phyloP scores from a whole-genome alignment of 140 eudicot species.

The Senecio squalidus region DNA sequence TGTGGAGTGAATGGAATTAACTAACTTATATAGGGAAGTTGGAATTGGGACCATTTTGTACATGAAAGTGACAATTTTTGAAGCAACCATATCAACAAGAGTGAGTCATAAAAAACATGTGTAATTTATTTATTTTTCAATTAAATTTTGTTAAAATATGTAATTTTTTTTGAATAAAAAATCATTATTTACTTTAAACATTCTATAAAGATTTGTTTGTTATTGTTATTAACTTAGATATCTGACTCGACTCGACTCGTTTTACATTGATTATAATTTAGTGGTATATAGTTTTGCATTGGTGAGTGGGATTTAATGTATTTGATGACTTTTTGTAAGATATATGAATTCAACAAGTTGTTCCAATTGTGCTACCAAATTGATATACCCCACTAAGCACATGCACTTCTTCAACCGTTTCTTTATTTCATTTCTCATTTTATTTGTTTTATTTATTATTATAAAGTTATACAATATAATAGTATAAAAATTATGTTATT shows the following conservation, averaged over 20 bases:
- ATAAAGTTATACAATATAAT: neutral
- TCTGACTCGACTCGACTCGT: too few species aligned
- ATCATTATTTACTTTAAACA: too few species aligned
- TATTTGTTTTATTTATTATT: neutral
- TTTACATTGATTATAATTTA: too few species aligned
- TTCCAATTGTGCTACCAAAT: conserved; percentile 41
- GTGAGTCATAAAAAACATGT: neutral
- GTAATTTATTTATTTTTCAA: neutral
- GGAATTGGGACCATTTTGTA: conserved; percentile 12
- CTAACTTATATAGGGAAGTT: conserved; percentile 47
- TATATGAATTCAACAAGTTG: conserved; percentile 34
- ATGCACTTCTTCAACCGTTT: conserved; percentile 37
- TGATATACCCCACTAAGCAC: conserved; percentile 53
- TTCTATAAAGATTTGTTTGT: too few species aligned
- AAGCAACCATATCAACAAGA: conserved; percentile 6
- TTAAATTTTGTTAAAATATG: neutral
- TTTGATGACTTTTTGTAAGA: conserved; percentile 20
- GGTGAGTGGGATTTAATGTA: conserved; percentile 17
- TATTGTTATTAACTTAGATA: too few species aligned
- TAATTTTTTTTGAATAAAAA: too few species aligned
- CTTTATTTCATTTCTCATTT: conserved; percentile 13
- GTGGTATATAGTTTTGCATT: too few species aligned
- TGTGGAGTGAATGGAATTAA: conserved; percentile 21
- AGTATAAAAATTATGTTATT: too few species aligned
- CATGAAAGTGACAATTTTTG: conserved; percentile 35